Percentiles rank a stretch among this genome's conserved stretches.
These are phyloP conservation scores for Pyrenophora seminiperda DNA, from an alignment of 2,329 filamentous ascomycete genomes.

Conservation along the genomic window DNA sequence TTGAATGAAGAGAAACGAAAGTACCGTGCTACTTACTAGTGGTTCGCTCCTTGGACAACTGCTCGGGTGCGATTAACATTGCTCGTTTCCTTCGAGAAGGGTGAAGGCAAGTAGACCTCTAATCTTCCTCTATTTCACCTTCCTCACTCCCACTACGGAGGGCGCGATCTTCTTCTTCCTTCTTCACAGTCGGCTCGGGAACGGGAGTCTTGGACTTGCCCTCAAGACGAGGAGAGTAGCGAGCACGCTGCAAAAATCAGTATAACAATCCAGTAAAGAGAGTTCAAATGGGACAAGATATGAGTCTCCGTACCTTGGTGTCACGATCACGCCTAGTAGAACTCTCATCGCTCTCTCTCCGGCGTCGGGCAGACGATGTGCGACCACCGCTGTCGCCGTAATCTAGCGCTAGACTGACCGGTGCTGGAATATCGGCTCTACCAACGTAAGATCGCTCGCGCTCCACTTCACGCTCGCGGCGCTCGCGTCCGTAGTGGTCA, in stretches of 20 bases:
- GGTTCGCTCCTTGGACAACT: neutral
- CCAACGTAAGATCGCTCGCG: slow-evolving; percentile 80
- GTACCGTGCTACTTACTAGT: slow-evolving; percentile 11
- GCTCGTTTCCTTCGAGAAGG: slow-evolving; percentile 6
- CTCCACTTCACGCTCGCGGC: slow-evolving; percentile 86
- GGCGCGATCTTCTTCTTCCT: slow-evolving; percentile 63
- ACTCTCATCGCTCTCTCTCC: slow-evolving; percentile 72
- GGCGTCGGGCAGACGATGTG: slow-evolving; percentile 67
- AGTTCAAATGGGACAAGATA: neutral
- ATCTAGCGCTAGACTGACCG: slow-evolving; percentile 85
- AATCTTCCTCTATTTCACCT: slow-evolving; percentile 89
- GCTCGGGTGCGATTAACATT: neutral
- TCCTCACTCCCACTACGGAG: slow-evolving; percentile 92
- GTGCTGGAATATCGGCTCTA: slow-evolving; percentile 74
- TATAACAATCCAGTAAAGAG: neutral
- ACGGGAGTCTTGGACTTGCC: slow-evolving; percentile 63
- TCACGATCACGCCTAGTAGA: slow-evolving; percentile 50
- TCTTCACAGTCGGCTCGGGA: slow-evolving; percentile 43
- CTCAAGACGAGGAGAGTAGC: slow-evolving; percentile 61
- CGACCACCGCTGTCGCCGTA: slow-evolving; percentile 71
- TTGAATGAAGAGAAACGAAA: slow-evolving; percentile 1
- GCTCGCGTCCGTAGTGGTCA: slow-evolving; percentile 80
- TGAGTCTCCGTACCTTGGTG: slow-evolving; percentile 47
- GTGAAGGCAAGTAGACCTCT: slow-evolving; percentile 23
- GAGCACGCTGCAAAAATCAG: slow-evolving; percentile 46